A percentile compares a stretch with the other conserved stretches of the same genome.
Conservation (phyloP, 345 rosid genomes). For the Eucalyptus regnans region DNA sequence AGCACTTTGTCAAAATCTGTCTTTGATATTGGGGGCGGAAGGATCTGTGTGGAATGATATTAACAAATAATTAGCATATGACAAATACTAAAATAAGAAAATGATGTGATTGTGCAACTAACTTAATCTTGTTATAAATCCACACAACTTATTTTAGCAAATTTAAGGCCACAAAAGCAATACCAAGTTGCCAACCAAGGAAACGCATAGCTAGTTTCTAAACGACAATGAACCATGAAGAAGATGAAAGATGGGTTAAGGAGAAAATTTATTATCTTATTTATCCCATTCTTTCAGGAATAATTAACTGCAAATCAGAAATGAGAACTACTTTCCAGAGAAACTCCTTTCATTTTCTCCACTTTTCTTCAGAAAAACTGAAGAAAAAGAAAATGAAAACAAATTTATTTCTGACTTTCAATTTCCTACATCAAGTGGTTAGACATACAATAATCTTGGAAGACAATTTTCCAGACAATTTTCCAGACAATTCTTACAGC, state of each 20-base stretch:
- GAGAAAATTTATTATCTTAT: not conserved
- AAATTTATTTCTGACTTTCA: not conserved
- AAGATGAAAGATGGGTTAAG: not conserved
- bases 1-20: slow-evolving; percentile 90
- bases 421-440: not conserved
- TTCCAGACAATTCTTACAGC: not conserved
- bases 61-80: not conserved
- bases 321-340: not conserved
- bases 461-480: not conserved
- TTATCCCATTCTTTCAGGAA: not conserved
- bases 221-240: not conserved
- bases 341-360: not conserved
- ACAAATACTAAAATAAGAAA: not conserved
- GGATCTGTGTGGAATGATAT: slow-evolving; percentile 37
- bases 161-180: not conserved
- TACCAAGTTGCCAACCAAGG: not conserved
- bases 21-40: slow-evolving; percentile 77
- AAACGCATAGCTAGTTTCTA: not conserved
- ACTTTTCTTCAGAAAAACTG: not conserved
- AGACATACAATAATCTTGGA: not conserved
- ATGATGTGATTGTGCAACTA: not conserved
- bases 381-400: not conserved
- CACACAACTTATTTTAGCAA: not conserved
- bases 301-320: not conserved
- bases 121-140: not conserved